Percentiles rank a stretch among this genome's conserved stretches.
phyloP scores from a whole-genome alignment of 352 stramenopile genomes.

The Phytophthora boehmeriae region DNA sequence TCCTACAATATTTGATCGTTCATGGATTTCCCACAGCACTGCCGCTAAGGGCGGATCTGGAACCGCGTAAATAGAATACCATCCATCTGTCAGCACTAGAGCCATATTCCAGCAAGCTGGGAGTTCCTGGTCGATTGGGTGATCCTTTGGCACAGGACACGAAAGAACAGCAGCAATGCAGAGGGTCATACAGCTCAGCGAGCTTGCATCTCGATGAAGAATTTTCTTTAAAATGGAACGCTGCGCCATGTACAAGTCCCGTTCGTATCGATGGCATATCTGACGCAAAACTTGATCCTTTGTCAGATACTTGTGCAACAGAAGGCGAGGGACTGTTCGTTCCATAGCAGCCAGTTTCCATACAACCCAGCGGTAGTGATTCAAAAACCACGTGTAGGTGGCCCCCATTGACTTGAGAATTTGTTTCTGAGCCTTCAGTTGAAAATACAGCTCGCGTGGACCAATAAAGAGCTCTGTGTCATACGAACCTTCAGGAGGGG shows the following conservation, averaged over 20 bases:
- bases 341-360: conserved; percentile 76
- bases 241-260: conserved; percentile 55
- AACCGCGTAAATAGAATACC: conserved; percentile 71
- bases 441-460: conserved; percentile 39
- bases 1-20: conserved; percentile 44
- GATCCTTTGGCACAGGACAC: conserved; percentile 34
- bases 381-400: conserved; percentile 65
- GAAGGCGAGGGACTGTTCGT: conserved; percentile 46
- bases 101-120: conserved; percentile 60
- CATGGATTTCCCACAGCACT: conserved; percentile 56
- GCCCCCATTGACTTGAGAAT: conserved; percentile 39
- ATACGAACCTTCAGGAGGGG: conserved; percentile 9
- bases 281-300: conserved; percentile 65
- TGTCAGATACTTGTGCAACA: conserved; percentile 64
- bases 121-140: conserved; percentile 41
- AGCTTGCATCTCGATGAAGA: conserved; percentile 66
- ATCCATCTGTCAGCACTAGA: conserved; percentile 74
- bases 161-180: conserved; percentile 61
- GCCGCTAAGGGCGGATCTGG: conserved; percentile 47
- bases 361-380: conserved; percentile 79
- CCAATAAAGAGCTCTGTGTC: conserved; percentile 20
- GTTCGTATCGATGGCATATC: conserved; percentile 52
- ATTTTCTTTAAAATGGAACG: conserved; percentile 74
- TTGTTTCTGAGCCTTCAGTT: conserved; percentile 36
- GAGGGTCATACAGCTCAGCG: conserved; percentile 69